Evolutionary conservation across 1,139 yeast species (phyloP), one percentile per base, ranked within the genome.

Genomic region (Yamadazyma blattariae): DNA sequence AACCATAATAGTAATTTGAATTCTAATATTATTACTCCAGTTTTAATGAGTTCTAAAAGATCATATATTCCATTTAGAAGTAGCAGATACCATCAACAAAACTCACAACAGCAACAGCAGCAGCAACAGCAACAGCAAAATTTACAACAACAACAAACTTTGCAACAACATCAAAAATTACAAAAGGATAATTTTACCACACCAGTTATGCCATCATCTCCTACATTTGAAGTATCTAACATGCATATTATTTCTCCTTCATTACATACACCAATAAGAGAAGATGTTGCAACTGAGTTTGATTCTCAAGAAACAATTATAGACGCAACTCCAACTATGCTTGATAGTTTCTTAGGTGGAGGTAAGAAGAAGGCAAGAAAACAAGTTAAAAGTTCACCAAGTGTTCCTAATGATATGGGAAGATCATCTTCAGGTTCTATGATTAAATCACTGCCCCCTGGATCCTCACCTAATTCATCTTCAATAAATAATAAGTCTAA

Each of bases 11-110:
- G 25, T 6, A 29, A 29, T 10, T 7, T 13, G n/a, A 46, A 28
- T 10, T 31, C 41, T 1, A 33, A 32, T 25, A 47, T 47, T 5
- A 48, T 46, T 15, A 47, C 46, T 8, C 51, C 44, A 11, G 43
- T 47, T 5, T 40, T 56, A 1, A 39, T 50, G 9, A 45, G 44
- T 12, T 44, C 59, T 10, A 65, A 61, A 39, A 48, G 67, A 35
- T 67, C 73, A 7, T 69, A 68, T 42, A 62, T 70, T 35, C 75
- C 76, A n/a, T 70, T 70, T 50, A 50, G 73, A 36, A 60, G 56
- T 36, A 60, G 64, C 29, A 54, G 64, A 37, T 47, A 44, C 34
- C 51, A 40, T 14, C 27, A 44, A 10, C 52, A 47, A 30, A 41
- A 39, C 10, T 15, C 12, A 7, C 27, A 18, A 11, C 34, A 25